Percentiles rank a stretch among this genome's conserved stretches.
Conservation (phyloP, 805 yeast species). For the Pichia cephalocereana region DNA sequence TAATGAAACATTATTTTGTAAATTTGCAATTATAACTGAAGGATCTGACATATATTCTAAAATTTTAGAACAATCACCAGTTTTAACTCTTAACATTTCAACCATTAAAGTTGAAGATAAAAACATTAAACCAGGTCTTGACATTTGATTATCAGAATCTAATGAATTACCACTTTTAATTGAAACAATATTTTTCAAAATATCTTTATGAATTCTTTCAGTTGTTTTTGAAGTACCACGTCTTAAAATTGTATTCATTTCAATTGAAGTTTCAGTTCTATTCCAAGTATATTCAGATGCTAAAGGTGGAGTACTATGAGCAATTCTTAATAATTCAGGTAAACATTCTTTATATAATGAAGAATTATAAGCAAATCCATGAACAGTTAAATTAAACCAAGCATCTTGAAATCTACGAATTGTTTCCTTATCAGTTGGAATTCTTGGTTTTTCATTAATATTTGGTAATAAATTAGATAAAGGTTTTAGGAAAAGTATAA, state of each 20-base stretch:
- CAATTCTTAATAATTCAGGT: constrained; percentile 54
- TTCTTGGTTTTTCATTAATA: constrained; percentile 35
- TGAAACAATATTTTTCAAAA: constrained; percentile 40
- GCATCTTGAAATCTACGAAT: constrained; percentile 67
- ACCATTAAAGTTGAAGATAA: constrained; percentile 71
- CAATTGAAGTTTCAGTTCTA: constrained; percentile 85
- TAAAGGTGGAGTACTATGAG: constrained; percentile 79
- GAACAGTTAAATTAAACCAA: constrained; percentile 91
- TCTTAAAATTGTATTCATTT: constrained; percentile 81
- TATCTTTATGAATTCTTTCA: constrained; percentile 63
- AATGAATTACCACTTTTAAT: constrained; percentile 36
- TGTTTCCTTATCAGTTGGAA: constrained; percentile 38
- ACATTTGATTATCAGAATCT: constrained; percentile 35
- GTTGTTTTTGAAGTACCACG: constrained; percentile 82
- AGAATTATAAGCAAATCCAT: constrained; percentile 69
- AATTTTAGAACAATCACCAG: constrained; percentile 75
- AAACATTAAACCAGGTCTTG: constrained; percentile 78
- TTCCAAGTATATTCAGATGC: constrained; percentile 75
- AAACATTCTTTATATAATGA: constrained; percentile 39
- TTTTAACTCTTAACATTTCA: constrained; percentile 67
- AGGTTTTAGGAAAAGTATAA: constrained; percentile 55
- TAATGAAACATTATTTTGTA: constrained; percentile 58
- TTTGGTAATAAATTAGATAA: constrained; percentile 67
- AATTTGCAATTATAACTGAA: constrained; percentile 55
- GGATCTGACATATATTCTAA: constrained; percentile 82